These are phyloP conservation scores for Pseudozyma sp. DNA, from an alignment of 1,284 basidiomycete species.

Conservation along the genomic window DNA sequence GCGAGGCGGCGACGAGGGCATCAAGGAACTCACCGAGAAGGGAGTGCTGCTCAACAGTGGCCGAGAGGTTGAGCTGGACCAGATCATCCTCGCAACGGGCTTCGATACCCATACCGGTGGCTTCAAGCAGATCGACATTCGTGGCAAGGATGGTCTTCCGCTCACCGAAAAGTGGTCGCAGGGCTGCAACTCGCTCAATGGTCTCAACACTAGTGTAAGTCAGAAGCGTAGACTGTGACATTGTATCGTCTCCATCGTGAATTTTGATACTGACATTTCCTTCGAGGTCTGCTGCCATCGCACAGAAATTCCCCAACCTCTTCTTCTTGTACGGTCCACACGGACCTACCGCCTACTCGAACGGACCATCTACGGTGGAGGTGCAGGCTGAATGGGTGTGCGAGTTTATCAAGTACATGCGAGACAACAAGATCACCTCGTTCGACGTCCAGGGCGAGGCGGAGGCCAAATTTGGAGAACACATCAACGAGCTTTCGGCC, in stretches of 20 bases:
- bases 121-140: slow-evolving; percentile 57
- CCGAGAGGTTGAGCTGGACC: slow-evolving; percentile 53
- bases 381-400: slow-evolving; percentile 52
- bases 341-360: slow-evolving; percentile 48
- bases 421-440: slow-evolving; percentile 42
- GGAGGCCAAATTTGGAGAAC: slow-evolving; percentile 46
- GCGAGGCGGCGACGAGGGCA: slow-evolving; percentile 58
- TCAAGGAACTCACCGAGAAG: slow-evolving; percentile 71
- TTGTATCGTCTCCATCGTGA: neutral
- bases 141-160: slow-evolving; percentile 41
- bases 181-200: slow-evolving; percentile 53
- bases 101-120: slow-evolving; percentile 66
- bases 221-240: neutral
- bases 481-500: slow-evolving; percentile 52
- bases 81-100: slow-evolving; percentile 65
- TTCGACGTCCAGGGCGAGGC: slow-evolving; percentile 47
- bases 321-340: slow-evolving; percentile 60
- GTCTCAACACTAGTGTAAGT: slow-evolving; percentile 48
- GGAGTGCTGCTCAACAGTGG: slow-evolving; percentile 73
- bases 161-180: slow-evolving; percentile 55
- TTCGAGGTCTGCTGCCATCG: neutral
- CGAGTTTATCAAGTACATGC: slow-evolving; percentile 47
- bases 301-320: slow-evolving; percentile 53
- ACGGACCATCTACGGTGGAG: slow-evolving; percentile 51
- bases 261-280: neutral